Base-by-base conservation (phyloP, 257 asterid species). In the Plantago major region DNA sequence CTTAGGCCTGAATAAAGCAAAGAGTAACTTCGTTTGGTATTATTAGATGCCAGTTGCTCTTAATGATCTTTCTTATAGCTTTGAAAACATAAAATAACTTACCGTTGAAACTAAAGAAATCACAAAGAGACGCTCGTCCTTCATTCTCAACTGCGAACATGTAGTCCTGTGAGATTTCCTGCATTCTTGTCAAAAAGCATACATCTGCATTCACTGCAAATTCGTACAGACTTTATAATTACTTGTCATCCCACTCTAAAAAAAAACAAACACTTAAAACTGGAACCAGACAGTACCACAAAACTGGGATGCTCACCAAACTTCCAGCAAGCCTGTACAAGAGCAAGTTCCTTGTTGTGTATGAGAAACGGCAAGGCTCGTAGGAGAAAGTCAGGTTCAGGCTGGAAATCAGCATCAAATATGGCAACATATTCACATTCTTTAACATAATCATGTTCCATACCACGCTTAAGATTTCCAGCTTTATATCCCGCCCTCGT, bases 41-140 rank as follows among this genome's bases (percentile, higher is more conserved):
- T 30, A n/a, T 30, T 30, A 30, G 37, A 30, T 30, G 5, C 4
- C 5, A 5, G 37, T 5, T 30, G n/a, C 37, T 2, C 3, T 30
- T 30, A 5, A 5, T 30, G 37, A 30, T 30, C 37, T 30, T 30
- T 5, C 37, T 30, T 2, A 30, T 2, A 30, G 37, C 37, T 30
- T 30, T 10, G 2, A 17, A 11, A 13, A 50, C 11, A 5, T 50
- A 1, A 15, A 18, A 9, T 54, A 45, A 45, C 30, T 51, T 78
- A 85, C 95, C 95, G 47, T 83, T 81, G 70, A 86, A 86, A 74
- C 91, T 76, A 60, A 86, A 86, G 72, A 86, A 86, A n/a, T 81
- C 69, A 62, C 79, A 78, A 62, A 80, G 67, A 55, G 91, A 72
- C 18, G 91, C 83, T 19, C 95, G 85, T n/a, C 83, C 95, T 81